Conservation (phyloP, 2,329 filamentous ascomycete species). For the Fusarium fujikuroi region DNA sequence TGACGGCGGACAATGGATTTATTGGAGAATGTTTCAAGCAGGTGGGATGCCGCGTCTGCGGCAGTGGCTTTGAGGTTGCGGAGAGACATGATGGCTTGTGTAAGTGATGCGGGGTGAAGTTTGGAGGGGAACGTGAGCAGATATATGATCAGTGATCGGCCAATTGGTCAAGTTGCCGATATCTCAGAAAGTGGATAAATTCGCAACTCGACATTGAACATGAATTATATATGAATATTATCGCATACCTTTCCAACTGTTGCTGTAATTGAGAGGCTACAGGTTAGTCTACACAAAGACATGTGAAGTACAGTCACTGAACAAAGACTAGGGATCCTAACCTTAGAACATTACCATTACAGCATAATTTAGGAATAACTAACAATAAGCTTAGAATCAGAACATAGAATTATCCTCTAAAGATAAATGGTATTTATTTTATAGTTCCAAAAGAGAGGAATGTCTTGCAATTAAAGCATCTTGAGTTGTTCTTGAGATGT, state of each 20-base stretch:
- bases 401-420: fast-evolving
- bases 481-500: background rate
- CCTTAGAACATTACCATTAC: too few species aligned
- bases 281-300: background rate
- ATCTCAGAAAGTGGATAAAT: background rate
- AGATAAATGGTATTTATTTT: fast-evolving
- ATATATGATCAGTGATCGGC: background rate
- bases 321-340: background rate
- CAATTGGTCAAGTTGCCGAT: background rate
- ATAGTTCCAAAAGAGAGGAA: background rate
- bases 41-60: slow-evolving; percentile 46
- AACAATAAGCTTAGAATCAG: fast-evolving
- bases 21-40: slow-evolving; percentile 47
- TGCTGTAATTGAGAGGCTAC: background rate
- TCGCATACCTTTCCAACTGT: too few species aligned
- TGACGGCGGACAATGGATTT: slow-evolving; percentile 53
- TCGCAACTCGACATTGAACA: fast-evolving
- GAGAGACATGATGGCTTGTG: slow-evolving; percentile 21
- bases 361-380: too few species aligned
- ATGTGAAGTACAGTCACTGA: background rate
- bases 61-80: slow-evolving; percentile 37
- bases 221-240: fast-evolving
- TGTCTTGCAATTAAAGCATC: background rate
- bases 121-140: background rate
- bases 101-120: slow-evolving; percentile 14